Base-by-base conservation (phyloP, 495 filamentous ascomycete genomes). In the Melanomma pulvis-pyrius region DNA sequence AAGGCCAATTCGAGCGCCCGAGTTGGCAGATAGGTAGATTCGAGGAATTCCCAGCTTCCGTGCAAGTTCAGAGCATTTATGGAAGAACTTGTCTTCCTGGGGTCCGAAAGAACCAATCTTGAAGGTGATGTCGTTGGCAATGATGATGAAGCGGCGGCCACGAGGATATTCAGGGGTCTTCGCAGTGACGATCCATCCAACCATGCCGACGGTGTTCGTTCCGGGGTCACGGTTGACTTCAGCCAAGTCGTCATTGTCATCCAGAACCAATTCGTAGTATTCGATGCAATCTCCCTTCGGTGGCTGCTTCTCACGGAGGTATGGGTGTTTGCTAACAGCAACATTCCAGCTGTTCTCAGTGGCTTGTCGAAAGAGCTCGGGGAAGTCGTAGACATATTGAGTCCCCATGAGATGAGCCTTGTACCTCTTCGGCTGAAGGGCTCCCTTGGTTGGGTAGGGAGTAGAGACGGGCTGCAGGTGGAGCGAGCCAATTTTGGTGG, bases 361-460 rank as follows among this genome's bases (percentile, higher is more conserved):
- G 44, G 94, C 93, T 78, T 98, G 94, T 74, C 94, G 85, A 90
- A 98, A 98, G 32, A 98, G 88, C 82, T 98, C 96, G 8, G 94
- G 94, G 90, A 98, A 98, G 81, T 98, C 94, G 76, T 98, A 98
- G 63, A 97, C 96, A 70, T 97, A 98, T 76, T 98, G 94, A 19
- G 94, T 98, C 70, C 94, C 94, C 93, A 98, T 97, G 59, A 98
- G 76, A 78, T 98, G 94, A 54, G 94, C 94, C 87, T 96, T 98
- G 87, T 98, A 98, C 62, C 94, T 86, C 86, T 98, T 98, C 65
- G 94, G 94, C 80, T 98, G 94, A 67, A 98, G 82, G 88, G 93
- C 96, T 75, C 97, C 96, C 84, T 98, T 98, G 71, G 93, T 96
- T 28, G 93, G 89, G 79, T 98, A 98, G 24, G 94, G 94, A 8